A percentile compares a stretch with the other conserved stretches of the same genome.
These are phyloP conservation scores for Perkinsus chesapeaki DNA, from an alignment of 169 alveolate species.

Conservation along the genomic window DNA sequence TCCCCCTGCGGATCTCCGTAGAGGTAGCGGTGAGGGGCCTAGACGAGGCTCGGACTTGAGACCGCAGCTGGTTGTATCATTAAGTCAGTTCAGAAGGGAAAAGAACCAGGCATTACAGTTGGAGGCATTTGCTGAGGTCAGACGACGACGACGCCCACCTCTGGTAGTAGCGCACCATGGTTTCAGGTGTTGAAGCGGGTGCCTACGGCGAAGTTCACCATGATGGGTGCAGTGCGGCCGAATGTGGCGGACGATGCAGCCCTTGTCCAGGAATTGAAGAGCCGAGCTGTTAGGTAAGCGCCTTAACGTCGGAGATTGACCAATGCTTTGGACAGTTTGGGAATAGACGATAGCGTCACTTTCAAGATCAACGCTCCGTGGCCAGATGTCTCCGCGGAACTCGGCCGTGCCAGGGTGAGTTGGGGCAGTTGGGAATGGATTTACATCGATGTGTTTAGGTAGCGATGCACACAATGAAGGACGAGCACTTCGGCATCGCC, in stretches of 20 bases:
- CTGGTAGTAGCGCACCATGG: background rate
- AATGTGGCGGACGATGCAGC: conserved; percentile 28
- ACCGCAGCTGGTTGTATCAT: conserved; percentile 48
- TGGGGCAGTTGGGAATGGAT: conserved; percentile 33
- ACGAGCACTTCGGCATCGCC: conserved; percentile 84
- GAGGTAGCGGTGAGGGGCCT: background rate
- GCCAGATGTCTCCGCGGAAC: conserved; percentile 21
- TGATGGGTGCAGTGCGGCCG: background rate
- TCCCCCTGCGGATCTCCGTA: background rate
- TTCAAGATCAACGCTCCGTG: conserved; percentile 21
- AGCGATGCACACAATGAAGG: conserved; percentile 82
- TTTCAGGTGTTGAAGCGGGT: background rate
- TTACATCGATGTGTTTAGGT: conserved; percentile 37
- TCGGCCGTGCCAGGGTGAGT: conserved; percentile 32
- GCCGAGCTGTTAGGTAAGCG: conserved; percentile 55
- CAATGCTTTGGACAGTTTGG: conserved; percentile 45
- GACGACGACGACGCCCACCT: background rate
- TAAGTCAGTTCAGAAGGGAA: conserved; percentile 82
- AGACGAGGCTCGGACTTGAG: conserved; percentile 22
- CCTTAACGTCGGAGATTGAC: conserved; percentile 27
- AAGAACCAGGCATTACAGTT: conserved; percentile 66
- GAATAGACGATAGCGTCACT: conserved; percentile 13
- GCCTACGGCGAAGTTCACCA: background rate
- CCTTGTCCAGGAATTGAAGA: conserved; percentile 25
- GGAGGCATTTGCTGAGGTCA: conserved; percentile 37